phyloP scores from a whole-genome alignment of 192 early-diverging fungal species.

The Backusella tuberculispora region DNA sequence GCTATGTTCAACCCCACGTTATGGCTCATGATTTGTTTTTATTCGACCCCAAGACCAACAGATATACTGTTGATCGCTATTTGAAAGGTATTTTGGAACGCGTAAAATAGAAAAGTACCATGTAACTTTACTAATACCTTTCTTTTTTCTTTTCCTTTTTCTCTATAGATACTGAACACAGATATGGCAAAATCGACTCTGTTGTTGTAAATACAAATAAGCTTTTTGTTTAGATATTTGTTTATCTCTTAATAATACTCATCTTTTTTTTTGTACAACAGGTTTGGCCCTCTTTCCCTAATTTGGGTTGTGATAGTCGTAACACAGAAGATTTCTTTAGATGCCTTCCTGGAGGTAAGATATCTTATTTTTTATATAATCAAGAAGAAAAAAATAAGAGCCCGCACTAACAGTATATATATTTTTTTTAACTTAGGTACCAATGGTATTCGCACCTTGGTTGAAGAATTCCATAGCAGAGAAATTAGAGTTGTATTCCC shows the following conservation, averaged over 20 bases:
- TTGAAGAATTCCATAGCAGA: conserved; percentile 24
- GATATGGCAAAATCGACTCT: conserved; percentile 28
- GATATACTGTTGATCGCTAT: conserved; percentile 24
- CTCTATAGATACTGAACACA: conserved; percentile 17
- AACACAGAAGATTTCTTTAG: conserved; percentile 32
- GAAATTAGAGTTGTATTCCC: conserved; percentile 24
- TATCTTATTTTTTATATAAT: not conserved
- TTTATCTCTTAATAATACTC: not conserved
- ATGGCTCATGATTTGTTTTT: conserved; percentile 31
- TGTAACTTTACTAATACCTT: not conserved
- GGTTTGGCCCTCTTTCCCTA: conserved; percentile 27
- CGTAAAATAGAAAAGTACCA: not conserved
- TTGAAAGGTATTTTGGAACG: conserved; percentile 21
- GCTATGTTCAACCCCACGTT: conserved; percentile 29
- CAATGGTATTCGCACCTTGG: conserved; percentile 18
- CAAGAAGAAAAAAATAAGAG: not conserved
- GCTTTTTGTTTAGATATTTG: not conserved
- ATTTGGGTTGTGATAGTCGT: conserved; percentile 34
- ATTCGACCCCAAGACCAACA: conserved; percentile 23
- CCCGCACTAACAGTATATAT: not conserved
- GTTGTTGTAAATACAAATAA: conserved; percentile 22
- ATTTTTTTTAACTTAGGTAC: conserved; percentile 12
- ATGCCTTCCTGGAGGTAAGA: conserved; percentile 29
- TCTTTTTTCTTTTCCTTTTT: not conserved
- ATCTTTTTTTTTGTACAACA: not conserved